These are phyloP conservation scores for Powellomyces hirtus DNA, from an alignment of 192 early-diverging fungal genomes.

Conservation along the genomic window DNA sequence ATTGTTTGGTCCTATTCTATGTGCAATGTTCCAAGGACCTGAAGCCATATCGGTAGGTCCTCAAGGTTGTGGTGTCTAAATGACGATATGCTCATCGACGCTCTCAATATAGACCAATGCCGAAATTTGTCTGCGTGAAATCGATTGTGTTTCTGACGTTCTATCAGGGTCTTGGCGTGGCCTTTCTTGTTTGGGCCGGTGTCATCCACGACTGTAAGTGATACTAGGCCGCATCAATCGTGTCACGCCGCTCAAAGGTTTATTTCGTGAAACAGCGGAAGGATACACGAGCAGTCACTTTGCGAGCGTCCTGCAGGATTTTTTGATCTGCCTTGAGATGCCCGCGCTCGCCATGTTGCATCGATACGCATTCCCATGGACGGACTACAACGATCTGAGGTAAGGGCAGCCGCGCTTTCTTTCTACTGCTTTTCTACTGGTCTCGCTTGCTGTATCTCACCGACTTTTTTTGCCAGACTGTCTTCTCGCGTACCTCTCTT, in stretches of 20 bases:
- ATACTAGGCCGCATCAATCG: too few relatives aligned
- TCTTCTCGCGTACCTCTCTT: slow-evolving; percentile 70
- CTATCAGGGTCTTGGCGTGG: slow-evolving; percentile 84
- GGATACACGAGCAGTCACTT: slow-evolving; percentile 63
- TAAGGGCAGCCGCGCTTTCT: too few relatives aligned
- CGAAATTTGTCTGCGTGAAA: slow-evolving; percentile 94
- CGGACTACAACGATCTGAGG: slow-evolving; percentile 73
- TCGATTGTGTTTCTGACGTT: slow-evolving; percentile 92
- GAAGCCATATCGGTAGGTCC: slow-evolving; percentile 30
- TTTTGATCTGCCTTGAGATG: slow-evolving; percentile 92
- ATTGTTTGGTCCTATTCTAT: slow-evolving; percentile 86
- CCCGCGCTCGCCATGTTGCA: slow-evolving; percentile 75
- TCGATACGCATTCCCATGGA: slow-evolving; percentile 75
- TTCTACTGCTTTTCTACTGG: too few relatives aligned
- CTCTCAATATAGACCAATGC: slow-evolving; percentile 64
- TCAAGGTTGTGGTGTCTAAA: neutral
- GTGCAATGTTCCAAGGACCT: slow-evolving; percentile 27
- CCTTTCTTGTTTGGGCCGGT: slow-evolving; percentile 74
- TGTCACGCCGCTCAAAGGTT: neutral
- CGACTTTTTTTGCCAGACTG: too few relatives aligned
- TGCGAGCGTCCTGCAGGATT: slow-evolving; percentile 82
- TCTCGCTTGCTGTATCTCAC: too few relatives aligned
- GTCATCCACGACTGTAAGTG: slow-evolving; percentile 67
- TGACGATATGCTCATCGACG: too few relatives aligned
- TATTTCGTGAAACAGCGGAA: slow-evolving; percentile 26